phyloP scores from a whole-genome alignment of 2,329 filamentous ascomycete species.

The Colletotrichum acutatum region DNA sequence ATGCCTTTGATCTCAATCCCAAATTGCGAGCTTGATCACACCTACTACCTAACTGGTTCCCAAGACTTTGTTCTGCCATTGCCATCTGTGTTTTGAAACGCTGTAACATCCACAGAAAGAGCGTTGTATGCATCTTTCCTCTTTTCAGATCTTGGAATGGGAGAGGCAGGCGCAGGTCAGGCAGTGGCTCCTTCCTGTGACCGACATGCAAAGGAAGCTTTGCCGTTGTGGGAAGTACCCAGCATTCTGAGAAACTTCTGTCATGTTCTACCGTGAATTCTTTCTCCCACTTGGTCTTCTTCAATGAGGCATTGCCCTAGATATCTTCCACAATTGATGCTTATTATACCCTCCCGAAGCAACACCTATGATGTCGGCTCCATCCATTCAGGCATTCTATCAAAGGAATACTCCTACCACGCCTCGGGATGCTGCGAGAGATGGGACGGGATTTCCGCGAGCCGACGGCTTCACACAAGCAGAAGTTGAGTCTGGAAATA shows the following conservation, averaged over 20 bases:
- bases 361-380: conserved; percentile 32
- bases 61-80: background rate
- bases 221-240: background rate
- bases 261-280: background rate
- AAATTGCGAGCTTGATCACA: background rate
- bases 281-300: background rate
- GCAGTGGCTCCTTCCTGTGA: background rate
- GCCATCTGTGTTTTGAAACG: background rate
- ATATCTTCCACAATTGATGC: background rate
- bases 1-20: background rate
- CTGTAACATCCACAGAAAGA: background rate
- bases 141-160: background rate
- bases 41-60: too few species aligned
- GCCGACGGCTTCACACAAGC: conserved; percentile 65
- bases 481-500: conserved; percentile 52
- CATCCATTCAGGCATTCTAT: conserved; percentile 50
- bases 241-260: background rate
- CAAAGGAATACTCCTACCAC: conserved; percentile 39
- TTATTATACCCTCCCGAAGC: background rate
- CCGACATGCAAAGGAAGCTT: background rate
- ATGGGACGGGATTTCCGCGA: conserved; percentile 21
- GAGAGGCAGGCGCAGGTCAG: background rate
- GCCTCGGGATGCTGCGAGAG: background rate
- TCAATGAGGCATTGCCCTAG: background rate
- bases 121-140: background rate